A percentile compares a stretch with the other conserved stretches of the same genome.
Conservation (phyloP, 2,329 filamentous ascomycete species). For the Akanthomyces dipterigenus region DNA sequence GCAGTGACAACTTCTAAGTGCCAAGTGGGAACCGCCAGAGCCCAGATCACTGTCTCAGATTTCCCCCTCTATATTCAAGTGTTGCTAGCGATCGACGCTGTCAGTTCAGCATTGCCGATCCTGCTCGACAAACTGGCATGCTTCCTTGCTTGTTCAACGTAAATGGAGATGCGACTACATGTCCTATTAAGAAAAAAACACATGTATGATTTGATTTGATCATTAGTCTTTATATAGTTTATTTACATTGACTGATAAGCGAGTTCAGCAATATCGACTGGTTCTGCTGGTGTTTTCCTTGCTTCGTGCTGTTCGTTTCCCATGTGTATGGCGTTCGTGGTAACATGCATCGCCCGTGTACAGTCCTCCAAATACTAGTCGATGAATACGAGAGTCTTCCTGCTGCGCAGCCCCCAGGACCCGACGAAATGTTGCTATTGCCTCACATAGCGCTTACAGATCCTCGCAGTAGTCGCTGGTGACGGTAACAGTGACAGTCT, state of each 20-base stretch:
- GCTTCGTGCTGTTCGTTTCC: constrained; percentile 11
- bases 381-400: background rate
- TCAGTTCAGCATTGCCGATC: background rate
- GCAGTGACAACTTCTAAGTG: background rate
- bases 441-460: constrained; percentile 15
- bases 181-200: background rate
- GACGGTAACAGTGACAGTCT: constrained; percentile 34
- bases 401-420: background rate
- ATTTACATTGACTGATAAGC: constrained; percentile 5
- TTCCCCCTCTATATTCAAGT: background rate
- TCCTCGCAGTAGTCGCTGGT: constrained; percentile 37
- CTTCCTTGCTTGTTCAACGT: background rate
- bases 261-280: background rate
- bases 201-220: background rate
- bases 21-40: background rate
- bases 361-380: background rate
- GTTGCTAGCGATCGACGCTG: background rate
- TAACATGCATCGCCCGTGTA: background rate
- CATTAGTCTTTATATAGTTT: constrained; percentile 1
- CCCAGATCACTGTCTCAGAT: constrained; percentile 2
- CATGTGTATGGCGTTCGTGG: background rate
- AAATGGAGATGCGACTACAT: background rate
- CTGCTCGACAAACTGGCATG: background rate
- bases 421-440: background rate
- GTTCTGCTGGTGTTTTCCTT: background rate